A percentile compares a stretch with the other conserved stretches of the same genome.
Conservation (phyloP, 306 rosid genomes). For the Quercus bicolor region DNA sequence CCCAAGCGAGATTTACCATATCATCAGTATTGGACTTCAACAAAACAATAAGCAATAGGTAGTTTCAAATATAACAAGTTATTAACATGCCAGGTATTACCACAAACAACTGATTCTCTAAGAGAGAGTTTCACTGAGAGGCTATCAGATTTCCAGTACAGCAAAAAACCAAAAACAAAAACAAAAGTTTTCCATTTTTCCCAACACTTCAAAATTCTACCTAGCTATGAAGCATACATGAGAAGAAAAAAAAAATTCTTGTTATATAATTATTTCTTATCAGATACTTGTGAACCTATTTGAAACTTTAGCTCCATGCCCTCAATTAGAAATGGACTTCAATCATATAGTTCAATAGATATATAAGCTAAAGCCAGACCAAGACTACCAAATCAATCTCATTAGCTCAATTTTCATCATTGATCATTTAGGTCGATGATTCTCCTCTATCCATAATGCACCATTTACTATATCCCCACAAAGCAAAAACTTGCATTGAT, state of each 20-base stretch:
- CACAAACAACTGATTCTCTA: not conserved
- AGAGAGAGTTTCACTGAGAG: not conserved
- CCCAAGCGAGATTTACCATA: not conserved
- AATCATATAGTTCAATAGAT: not conserved
- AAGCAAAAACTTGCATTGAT: not conserved
- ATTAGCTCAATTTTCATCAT: not conserved
- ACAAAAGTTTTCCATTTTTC: not conserved
- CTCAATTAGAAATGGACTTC: not conserved
- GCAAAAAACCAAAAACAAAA: not conserved
- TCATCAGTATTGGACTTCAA: not conserved
- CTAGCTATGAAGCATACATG: not conserved
- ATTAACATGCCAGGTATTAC: not conserved
- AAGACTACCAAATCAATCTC: too few species aligned
- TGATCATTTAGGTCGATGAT: not conserved
- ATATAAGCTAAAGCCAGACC: not conserved
- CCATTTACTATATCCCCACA: not conserved
- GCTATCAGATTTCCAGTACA: not conserved
- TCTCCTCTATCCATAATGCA: not conserved
- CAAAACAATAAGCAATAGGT: not conserved
- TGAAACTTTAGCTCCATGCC: not conserved
- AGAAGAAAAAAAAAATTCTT: not conserved
- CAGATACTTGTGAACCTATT: not conserved
- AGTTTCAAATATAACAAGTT: not conserved
- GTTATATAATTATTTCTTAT: not conserved
- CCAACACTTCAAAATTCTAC: not conserved